Percentiles rank a stretch among this genome's conserved stretches.
phyloP scores from a whole-genome alignment of 2,329 filamentous ascomycete genomes.

The Ophiostoma perfectum region DNA sequence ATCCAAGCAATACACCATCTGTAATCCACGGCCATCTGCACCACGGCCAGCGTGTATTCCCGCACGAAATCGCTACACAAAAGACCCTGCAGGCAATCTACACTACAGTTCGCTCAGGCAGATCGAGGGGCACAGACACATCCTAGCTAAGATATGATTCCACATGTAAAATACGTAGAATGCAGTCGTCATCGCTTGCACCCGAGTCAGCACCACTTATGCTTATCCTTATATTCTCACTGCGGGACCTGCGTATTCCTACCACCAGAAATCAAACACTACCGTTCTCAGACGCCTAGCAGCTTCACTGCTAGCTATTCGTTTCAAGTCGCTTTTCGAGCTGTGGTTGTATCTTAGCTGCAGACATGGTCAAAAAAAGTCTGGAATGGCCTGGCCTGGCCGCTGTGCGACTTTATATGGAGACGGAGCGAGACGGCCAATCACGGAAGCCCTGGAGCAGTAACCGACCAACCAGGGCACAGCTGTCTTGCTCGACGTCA shows the following conservation, averaged over 20 bases:
- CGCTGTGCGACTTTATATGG: neutral
- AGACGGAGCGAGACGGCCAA: neutral
- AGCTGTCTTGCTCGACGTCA: constrained; percentile 5
- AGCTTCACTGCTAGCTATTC: neutral
- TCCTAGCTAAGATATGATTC: neutral
- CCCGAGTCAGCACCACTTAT: neutral
- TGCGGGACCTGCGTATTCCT: neutral
- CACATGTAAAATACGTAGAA: neutral
- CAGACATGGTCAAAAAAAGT: neutral
- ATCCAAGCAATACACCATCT: neutral
- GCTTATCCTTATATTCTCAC: constrained; percentile 6
- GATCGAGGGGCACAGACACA: neutral
- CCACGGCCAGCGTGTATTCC: neutral
- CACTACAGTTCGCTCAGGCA: neutral
- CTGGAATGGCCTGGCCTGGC: constrained; percentile 2
- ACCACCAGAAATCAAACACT: neutral
- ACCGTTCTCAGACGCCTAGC: neutral
- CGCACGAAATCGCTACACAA: neutral
- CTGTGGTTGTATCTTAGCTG: neutral
- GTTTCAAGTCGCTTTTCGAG: constrained; percentile 1
- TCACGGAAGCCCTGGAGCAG: neutral
- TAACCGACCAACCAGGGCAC: constrained; percentile 1
- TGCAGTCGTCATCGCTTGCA: constrained; percentile 1
- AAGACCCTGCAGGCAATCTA: neutral
- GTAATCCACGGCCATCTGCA: neutral